Base-by-base conservation (phyloP, 306 rosid genomes). In the Abrus precatorius region DNA sequence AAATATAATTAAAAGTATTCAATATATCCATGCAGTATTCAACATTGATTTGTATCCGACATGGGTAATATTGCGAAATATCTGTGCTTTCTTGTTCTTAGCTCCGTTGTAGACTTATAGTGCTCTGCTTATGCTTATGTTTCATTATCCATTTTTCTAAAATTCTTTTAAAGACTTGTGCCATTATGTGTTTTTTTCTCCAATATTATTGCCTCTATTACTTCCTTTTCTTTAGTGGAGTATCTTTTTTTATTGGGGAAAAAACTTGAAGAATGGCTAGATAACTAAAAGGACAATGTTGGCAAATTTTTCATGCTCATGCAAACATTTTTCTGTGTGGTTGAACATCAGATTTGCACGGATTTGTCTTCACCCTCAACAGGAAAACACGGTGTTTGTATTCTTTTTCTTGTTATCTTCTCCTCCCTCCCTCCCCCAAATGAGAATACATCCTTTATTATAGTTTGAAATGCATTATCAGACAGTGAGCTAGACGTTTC, bases 311-410 rank as follows among this genome's bases (percentile, higher is more conserved):
- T 75, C 68, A 8, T 14, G 14, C 30, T 29, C 57, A 12, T 5
- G 47, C 3, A 30, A 75, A 40, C 77, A 9, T 5, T 12, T 29
- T 33, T 54, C 28, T 13, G 9, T 78, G 2, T 32, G 77, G 55
- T 1, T 61, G 72, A 36, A 14, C 53, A 79, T 59, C 8, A 9
- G 72, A 80, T 52, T 49, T 56, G 53, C 44, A 8, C n/a, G 38
- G 20, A 54, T n/a, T 32, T 78, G 20, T 43, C 13, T 12, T 20
- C 53, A 45, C 5, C 53, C 62, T 32, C 9, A 53, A n/a, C 63
- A 7, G 49, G 44, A 32, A 53, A 13, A 30, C 14, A 7, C 28
- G 44, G 49, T 3, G 1, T 71, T 52, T 49, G 9, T 32, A 30
- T 59, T 40, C 6, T 59, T 61, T 61, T 33, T 49, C 14, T 50